Percentiles rank a stretch among this genome's conserved stretches.
Evolutionary conservation across 176 grass and related monocot genomes (phyloP).

Genomic region (bread wheat (Triticum aestivum)): DNA sequence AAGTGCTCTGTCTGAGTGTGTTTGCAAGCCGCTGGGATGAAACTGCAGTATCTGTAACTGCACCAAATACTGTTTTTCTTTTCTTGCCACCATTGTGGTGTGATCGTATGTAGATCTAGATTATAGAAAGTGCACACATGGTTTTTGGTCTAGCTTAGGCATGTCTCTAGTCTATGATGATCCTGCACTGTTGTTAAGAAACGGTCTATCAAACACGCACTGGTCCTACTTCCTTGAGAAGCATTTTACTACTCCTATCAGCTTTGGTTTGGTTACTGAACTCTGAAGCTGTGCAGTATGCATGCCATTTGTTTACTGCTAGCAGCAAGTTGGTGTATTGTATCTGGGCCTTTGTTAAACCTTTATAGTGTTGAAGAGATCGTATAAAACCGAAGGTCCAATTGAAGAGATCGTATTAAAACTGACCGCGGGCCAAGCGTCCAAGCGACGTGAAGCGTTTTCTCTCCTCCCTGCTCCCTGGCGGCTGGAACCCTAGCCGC

Average conservation of each 20-base stretch:
- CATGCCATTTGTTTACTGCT: slow-evolving; percentile 5
- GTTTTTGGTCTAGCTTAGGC: neutral
- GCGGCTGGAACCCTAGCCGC: too few relatives aligned
- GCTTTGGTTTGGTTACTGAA: slow-evolving; percentile 4
- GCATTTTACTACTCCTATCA: neutral
- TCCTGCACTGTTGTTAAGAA: neutral
- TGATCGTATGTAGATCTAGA: neutral
- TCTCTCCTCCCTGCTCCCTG: too few relatives aligned
- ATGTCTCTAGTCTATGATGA: slow-evolving; percentile 12
- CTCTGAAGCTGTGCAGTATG: neutral
- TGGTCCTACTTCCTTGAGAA: neutral
- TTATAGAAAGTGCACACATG: neutral
- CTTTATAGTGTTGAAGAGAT: neutral
- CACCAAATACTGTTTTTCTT: neutral
- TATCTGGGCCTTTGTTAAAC: neutral
- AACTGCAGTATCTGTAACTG: neutral
- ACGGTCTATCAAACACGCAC: neutral
- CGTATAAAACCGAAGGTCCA: neutral
- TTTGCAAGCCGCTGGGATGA: neutral
- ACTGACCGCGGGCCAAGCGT: too few relatives aligned
- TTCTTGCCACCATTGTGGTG: neutral
- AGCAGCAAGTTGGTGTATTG: neutral
- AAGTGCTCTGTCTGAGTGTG: neutral
- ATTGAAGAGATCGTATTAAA: neutral
- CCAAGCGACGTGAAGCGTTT: too few relatives aligned